These are phyloP conservation scores for Sphagnum magellanicum DNA, from an alignment of 228 moss, liverwort and hornwort genomes.

Conservation along the genomic window DNA sequence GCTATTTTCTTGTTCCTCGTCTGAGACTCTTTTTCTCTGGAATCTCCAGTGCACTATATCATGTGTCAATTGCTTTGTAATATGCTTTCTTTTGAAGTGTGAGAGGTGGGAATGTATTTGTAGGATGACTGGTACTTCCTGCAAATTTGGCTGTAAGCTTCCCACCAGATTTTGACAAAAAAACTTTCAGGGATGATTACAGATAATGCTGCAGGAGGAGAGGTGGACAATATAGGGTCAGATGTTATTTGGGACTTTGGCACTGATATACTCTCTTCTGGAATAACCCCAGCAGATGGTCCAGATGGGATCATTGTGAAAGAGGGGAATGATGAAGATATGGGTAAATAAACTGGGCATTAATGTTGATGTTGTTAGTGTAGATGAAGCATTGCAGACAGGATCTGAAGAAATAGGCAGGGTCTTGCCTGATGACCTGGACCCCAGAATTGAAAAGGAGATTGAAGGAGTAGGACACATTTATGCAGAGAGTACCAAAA, in stretches of 20 bases:
- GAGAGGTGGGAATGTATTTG: no score
- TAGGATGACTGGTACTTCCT: no score
- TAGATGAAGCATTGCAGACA: constrained; percentile 13
- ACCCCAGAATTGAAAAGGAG: constrained; percentile 15
- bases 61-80: no score
- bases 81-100: no score
- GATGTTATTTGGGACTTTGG: constrained; percentile 11
- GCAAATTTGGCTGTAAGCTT: no score
- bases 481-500: constrained; percentile 68
- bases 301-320: constrained; percentile 2
- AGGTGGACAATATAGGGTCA: constrained; percentile 9
- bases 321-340: constrained; percentile 13
- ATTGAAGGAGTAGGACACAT: constrained; percentile 45
- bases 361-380: constrained; percentile 77
- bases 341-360: constrained; percentile 66
- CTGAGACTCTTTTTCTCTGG: background rate
- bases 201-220: constrained; percentile 27
- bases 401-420: constrained; percentile 9
- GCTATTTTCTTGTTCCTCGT: background rate
- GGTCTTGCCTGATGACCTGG: constrained; percentile 12
- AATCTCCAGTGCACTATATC: background rate
- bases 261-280: background rate
- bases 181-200: constrained; percentile 10
- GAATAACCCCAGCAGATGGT: constrained; percentile 1
- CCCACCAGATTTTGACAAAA: no score